Percentiles rank a stretch among this genome's conserved stretches.
phyloP scores from a whole-genome alignment of 1,139 yeast species.

The Candida sojae region DNA sequence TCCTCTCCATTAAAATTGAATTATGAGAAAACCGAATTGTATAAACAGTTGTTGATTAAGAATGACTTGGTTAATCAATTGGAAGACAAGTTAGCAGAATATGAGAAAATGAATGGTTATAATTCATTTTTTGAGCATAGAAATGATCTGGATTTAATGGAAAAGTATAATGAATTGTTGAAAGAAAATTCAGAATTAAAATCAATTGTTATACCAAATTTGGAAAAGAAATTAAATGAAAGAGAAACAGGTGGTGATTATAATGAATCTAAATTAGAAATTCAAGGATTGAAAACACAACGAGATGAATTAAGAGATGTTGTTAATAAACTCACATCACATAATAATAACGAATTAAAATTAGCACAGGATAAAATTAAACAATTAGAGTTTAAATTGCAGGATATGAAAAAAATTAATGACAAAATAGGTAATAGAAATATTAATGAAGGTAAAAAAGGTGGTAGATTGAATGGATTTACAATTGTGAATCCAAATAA shows the following conservation, averaged over 20 bases:
- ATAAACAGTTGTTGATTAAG: constrained; percentile 47
- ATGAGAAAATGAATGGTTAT: constrained; percentile 15
- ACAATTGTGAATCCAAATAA: constrained; percentile 42
- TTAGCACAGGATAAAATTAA: constrained; percentile 46
- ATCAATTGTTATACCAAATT: constrained; percentile 40
- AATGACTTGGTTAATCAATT: constrained; percentile 49
- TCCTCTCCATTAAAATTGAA: constrained; percentile 59
- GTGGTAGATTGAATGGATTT: constrained; percentile 47
- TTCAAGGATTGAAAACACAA: constrained; percentile 46
- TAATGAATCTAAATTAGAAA: constrained; percentile 19
- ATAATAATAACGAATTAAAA: constrained; percentile 38
- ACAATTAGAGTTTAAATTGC: constrained; percentile 39
- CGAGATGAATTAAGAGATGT: constrained; percentile 63
- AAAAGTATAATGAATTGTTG: constrained; percentile 40
- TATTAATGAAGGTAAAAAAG: constrained; percentile 14
- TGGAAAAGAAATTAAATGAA: constrained; percentile 27
- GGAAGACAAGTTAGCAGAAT: constrained; percentile 42
- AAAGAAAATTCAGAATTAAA: constrained; percentile 47
- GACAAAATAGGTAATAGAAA: constrained; percentile 30
- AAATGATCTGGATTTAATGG: constrained; percentile 26
- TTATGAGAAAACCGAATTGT: constrained; percentile 56
- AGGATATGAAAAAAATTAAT: constrained; percentile 35
- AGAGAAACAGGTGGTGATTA: constrained; percentile 11
- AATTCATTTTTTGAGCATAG: constrained; percentile 9
- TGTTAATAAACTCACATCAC: constrained; percentile 36